These are phyloP conservation scores for Haplosporangium sp. DNA, from an alignment of 371 early-diverging fungal genomes.

Conservation along the genomic window DNA sequence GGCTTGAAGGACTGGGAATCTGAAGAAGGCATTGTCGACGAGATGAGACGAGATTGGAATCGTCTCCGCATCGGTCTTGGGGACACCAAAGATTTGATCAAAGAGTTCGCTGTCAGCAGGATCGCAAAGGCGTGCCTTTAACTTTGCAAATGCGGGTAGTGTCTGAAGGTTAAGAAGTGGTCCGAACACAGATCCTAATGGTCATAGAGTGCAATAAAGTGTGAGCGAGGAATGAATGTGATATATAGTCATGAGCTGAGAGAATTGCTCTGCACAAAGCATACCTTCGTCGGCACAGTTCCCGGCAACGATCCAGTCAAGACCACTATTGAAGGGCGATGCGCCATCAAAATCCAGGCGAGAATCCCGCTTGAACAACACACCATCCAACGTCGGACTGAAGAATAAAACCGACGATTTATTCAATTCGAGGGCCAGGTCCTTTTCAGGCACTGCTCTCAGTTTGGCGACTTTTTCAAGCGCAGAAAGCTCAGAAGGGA, in stretches of 20 bases:
- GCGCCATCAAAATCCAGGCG: background rate
- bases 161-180: background rate
- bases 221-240: background rate
- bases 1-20: background rate
- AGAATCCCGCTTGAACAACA: slow-evolving; percentile 9
- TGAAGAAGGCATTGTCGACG: background rate
- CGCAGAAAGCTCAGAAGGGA: background rate
- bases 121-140: slow-evolving; percentile 11
- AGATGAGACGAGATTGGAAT: background rate
- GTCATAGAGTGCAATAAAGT: background rate
- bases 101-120: slow-evolving; percentile 5
- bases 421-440: slow-evolving; percentile 5
- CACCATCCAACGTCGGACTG: slow-evolving; percentile 15
- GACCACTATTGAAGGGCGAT: background rate
- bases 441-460: slow-evolving; percentile 5
- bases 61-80: slow-evolving; percentile 8
- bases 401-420: background rate
- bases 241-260: background rate
- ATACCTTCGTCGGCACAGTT: slow-evolving; percentile 20
- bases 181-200: slow-evolving; percentile 1
- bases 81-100: slow-evolving; percentile 13
- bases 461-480: slow-evolving; percentile 17
- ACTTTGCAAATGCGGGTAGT: background rate
- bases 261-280: background rate
- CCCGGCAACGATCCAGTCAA: slow-evolving; percentile 20